phyloP scores from a whole-genome alignment of 352 stramenopile species.

The Phytophthora fragariae region DNA sequence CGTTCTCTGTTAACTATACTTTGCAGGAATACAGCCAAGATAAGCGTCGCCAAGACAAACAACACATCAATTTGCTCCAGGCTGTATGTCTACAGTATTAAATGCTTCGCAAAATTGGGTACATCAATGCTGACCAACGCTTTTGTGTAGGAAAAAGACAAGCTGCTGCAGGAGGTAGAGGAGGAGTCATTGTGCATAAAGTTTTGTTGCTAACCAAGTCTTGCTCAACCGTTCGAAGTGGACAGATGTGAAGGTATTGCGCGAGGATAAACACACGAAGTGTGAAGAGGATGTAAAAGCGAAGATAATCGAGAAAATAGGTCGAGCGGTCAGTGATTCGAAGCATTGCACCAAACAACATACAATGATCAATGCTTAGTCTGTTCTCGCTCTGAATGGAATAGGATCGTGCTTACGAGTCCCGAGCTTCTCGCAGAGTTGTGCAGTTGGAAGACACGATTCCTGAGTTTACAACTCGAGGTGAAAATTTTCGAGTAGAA shows the following conservation, averaged over 20 bases:
- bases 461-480: constrained; percentile 67
- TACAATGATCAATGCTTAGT: too few relatives aligned
- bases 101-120: not conserved
- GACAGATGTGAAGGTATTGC: constrained; percentile 49
- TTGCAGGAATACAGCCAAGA: constrained; percentile 41
- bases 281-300: constrained; percentile 41
- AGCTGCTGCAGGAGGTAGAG: constrained; percentile 44
- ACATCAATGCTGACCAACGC: not conserved
- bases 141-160: constrained; percentile 45
- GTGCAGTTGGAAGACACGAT: constrained; percentile 70
- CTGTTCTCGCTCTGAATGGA: not conserved
- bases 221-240: constrained; percentile 38
- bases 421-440: constrained; percentile 47
- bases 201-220: too few relatives aligned
- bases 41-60: constrained; percentile 42
- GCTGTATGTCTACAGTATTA: constrained; percentile 24
- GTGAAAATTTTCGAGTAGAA: constrained; percentile 63
- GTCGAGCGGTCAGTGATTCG: constrained; percentile 37
- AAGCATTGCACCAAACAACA: too few relatives aligned
- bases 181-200: too few relatives aligned
- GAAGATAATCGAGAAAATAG: constrained; percentile 47
- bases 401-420: constrained; percentile 66
- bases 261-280: constrained; percentile 36
- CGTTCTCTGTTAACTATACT: not conserved
- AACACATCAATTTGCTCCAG: constrained; percentile 34